Percentiles rank a stretch among this genome's conserved stretches.
These are phyloP conservation scores for Pelargonium australe DNA, from an alignment of 441 rosid genomes.

Conservation along the genomic window DNA sequence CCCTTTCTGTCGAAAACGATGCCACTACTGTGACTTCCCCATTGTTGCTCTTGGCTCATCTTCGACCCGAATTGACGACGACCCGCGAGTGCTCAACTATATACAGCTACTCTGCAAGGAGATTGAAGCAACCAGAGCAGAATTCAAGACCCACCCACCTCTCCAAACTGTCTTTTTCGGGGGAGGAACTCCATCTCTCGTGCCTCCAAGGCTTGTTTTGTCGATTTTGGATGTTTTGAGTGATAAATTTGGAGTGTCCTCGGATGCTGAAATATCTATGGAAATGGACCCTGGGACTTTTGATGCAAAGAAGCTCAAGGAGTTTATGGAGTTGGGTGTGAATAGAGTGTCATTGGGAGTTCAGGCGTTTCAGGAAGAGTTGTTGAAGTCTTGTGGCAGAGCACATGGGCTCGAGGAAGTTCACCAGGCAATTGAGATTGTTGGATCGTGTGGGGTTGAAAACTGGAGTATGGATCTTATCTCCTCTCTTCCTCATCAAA, in stretches of 20 bases:
- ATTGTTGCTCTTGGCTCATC: slow-evolving; percentile 77
- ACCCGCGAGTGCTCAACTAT: slow-evolving; percentile 70
- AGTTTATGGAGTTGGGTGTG: slow-evolving; percentile 57
- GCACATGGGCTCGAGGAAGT: slow-evolving; percentile 77
- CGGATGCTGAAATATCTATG: slow-evolving; percentile 74
- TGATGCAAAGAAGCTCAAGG: slow-evolving; percentile 45
- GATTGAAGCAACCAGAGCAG: slow-evolving; percentile 49
- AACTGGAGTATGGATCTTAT: slow-evolving; percentile 96
- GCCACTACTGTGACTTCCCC: slow-evolving; percentile 89
- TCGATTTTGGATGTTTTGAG: slow-evolving; percentile 53
- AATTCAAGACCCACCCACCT: slow-evolving; percentile 34
- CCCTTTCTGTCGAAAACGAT: slow-evolving; percentile 93
- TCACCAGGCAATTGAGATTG: slow-evolving; percentile 62
- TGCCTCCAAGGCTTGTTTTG: slow-evolving; percentile 62
- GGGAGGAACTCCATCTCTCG: slow-evolving; percentile 94
- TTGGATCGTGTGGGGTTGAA: slow-evolving; percentile 53
- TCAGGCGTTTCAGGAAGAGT: slow-evolving; percentile 85
- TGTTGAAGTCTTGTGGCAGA: slow-evolving; percentile 80
- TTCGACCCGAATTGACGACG: slow-evolving; percentile 34
- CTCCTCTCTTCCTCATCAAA: slow-evolving; percentile 85
- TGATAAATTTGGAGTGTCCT: slow-evolving; percentile 48
- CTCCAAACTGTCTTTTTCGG: slow-evolving; percentile 86
- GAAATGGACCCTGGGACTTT: slow-evolving; percentile 98
- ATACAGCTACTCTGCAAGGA: slow-evolving; percentile 53
- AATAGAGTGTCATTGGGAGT: slow-evolving; percentile 92